These are phyloP conservation scores for Leccinum obscurum DNA, from an alignment of 768 basidiomycete species.

Conservation along the genomic window DNA sequence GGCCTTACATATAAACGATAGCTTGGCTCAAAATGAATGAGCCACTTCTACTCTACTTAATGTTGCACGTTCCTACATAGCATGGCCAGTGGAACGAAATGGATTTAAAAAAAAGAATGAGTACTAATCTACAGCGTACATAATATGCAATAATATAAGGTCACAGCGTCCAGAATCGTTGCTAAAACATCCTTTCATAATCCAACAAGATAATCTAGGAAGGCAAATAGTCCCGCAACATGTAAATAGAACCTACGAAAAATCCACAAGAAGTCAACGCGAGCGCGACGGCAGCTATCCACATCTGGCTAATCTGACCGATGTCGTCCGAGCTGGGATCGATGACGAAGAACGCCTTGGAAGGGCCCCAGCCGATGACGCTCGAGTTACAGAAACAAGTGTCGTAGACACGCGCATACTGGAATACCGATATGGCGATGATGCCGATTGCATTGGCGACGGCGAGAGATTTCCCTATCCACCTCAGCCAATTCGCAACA, in stretches of 20 bases:
- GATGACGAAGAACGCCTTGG: slow-evolving; percentile 25
- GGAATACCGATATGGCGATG: slow-evolving; percentile 25
- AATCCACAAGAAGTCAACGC: slow-evolving; percentile 22
- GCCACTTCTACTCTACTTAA: too few species aligned
- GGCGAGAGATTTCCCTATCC: slow-evolving; percentile 27
- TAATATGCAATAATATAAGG: neutral
- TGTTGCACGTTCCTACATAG: too few species aligned
- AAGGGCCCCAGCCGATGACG: slow-evolving; percentile 11
- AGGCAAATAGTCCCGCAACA: slow-evolving; percentile 22
- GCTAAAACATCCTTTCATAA: neutral
- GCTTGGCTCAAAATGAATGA: neutral
- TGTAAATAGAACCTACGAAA: slow-evolving; percentile 29
- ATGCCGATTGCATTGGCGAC: slow-evolving; percentile 24
- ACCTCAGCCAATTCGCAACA: slow-evolving; percentile 18
- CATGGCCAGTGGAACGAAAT: too few species aligned
- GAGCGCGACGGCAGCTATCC: slow-evolving; percentile 37
- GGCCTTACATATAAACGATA: neutral
- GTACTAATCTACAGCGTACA: neutral
- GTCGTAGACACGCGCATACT: slow-evolving; percentile 14
- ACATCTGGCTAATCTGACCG: slow-evolving; percentile 28
- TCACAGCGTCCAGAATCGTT: neutral
- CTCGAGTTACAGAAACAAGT: slow-evolving; percentile 31
- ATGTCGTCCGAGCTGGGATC: slow-evolving; percentile 17
- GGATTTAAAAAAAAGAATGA: neutral
- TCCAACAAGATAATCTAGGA: neutral